Evolutionary conservation across 495 filamentous ascomycete species (phyloP), one percentile per base, ranked within the genome.

Genomic region (Aspergillus asperescens): DNA sequence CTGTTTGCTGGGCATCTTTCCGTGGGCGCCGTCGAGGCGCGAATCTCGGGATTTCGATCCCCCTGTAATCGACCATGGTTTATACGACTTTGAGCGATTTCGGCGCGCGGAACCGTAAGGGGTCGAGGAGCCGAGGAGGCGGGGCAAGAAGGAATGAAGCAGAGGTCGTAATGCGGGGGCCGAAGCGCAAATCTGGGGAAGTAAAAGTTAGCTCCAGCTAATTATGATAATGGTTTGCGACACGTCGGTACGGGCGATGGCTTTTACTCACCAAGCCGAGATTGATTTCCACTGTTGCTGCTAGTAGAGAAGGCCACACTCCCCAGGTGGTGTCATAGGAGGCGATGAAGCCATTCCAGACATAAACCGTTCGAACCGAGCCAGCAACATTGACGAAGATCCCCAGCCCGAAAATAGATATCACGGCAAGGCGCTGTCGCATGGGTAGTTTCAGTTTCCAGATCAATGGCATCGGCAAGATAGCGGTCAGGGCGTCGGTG

Each of bases 401-500:
- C 0, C 82, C 83, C 10, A 83, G 50, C 8, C 70, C 75, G 25
- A 87, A 84, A 24, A 86, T 77, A 13, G 77, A 65, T 15, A 79
- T 72, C 6, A 85, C 72, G 8, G 78, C 76, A 27, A 81, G 54
- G n/a, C 76, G 70, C 50, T 84, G 81, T 24, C 69, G 73, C 15
- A 64, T 31, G 22, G 80, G 77, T 46, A 86, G 66, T 31, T 80
- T 72, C 19, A 86, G 61, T 9, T 73, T 69, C 70, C 77, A 73
- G 27, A 81, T 73, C 29, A 81, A 69, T n/a, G 78, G 76, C 54
- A 86, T 81, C 0, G 84, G 83, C 1, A 86, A 55, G 8, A 79
- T 58, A 0, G 82, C 79, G 18, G 74, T 71, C 1, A 80, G 40
- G 40, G 85, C 74, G 55, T 86, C 84, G 15, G 79, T 81, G 28